These are phyloP conservation scores for Eragrostis tef DNA, from an alignment of 202 grass and related monocot genomes.

Conservation along the genomic window DNA sequence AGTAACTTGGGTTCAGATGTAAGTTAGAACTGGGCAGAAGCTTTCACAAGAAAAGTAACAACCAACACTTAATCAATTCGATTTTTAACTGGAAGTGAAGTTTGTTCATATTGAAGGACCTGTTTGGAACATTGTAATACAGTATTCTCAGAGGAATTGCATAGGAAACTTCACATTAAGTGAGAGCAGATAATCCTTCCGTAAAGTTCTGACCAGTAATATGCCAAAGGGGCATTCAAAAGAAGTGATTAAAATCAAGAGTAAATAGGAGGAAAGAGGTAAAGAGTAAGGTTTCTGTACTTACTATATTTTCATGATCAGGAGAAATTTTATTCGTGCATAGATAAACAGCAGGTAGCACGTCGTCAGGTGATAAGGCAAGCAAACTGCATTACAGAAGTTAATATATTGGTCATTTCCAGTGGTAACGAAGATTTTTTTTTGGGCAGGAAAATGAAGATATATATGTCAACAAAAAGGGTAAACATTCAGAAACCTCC, in stretches of 20 bases:
- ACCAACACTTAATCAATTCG: too few relatives aligned
- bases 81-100: not conserved
- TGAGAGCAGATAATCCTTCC: not conserved
- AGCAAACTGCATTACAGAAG: conserved; percentile 79
- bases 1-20: not conserved
- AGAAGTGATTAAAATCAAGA: conserved; percentile 9
- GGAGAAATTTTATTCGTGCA: conserved; percentile 91
- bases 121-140: not conserved
- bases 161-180: conserved; percentile 29
- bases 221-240: not conserved
- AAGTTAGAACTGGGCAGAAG: not conserved
- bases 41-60: conserved; percentile 17
- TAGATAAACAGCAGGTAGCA: conserved; percentile 92
- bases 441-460: too few relatives aligned
- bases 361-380: conserved; percentile 83
- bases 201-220: too few relatives aligned
- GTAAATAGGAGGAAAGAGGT: conserved; percentile 12
- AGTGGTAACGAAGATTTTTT: conserved; percentile 4
- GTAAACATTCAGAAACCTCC: conserved; percentile 64
- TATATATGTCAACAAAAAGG: conserved; percentile 31
- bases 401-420: conserved; percentile 42
- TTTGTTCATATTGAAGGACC: not conserved
- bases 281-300: conserved; percentile 15
- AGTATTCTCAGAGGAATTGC: conserved; percentile 12
- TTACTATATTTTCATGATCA: conserved; percentile 94